Conservation (phyloP, 2,329 filamentous ascomycete genomes). For the Botrytis byssoidea region DNA sequence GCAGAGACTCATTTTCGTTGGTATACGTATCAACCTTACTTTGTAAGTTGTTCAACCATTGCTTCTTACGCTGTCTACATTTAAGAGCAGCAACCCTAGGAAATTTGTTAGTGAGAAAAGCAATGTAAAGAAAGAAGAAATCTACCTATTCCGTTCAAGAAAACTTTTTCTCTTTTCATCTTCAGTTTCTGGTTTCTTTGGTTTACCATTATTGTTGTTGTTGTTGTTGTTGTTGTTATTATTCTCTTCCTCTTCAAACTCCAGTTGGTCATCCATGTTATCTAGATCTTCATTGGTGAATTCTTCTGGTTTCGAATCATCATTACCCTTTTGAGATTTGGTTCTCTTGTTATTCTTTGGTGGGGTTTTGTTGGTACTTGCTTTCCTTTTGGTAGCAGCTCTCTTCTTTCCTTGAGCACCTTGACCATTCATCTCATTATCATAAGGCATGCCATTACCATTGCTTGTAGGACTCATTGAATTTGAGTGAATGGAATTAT, state of each 20-base stretch:
- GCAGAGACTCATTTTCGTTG: conserved; percentile 85
- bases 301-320: conserved; percentile 4
- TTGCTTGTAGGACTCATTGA: conserved; percentile 3
- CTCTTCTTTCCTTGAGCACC: conserved; percentile 2
- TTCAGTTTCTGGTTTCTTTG: conserved; percentile 78
- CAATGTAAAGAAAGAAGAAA: neutral
- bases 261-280: conserved; percentile 35
- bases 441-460: neutral
- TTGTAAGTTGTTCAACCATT: conserved; percentile 95
- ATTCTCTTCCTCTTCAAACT: conserved; percentile 53
- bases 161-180: conserved; percentile 99
- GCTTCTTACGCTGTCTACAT: conserved; percentile 97
- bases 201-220: conserved; percentile 57
- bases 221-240: conserved; percentile 55
- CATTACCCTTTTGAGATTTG: neutral
- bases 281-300: conserved; percentile 12
- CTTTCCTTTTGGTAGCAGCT: neutral
- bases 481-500: conserved; percentile 5
- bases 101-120: neutral
- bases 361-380: neutral
- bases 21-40: conserved; percentile 92
- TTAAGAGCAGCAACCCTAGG: conserved; percentile 89
- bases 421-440: conserved; percentile 10
- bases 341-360: neutral
- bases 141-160: conserved; percentile 89